phyloP scores from a whole-genome alignment of 345 rosid genomes.

The Sisymbrium altissimum region DNA sequence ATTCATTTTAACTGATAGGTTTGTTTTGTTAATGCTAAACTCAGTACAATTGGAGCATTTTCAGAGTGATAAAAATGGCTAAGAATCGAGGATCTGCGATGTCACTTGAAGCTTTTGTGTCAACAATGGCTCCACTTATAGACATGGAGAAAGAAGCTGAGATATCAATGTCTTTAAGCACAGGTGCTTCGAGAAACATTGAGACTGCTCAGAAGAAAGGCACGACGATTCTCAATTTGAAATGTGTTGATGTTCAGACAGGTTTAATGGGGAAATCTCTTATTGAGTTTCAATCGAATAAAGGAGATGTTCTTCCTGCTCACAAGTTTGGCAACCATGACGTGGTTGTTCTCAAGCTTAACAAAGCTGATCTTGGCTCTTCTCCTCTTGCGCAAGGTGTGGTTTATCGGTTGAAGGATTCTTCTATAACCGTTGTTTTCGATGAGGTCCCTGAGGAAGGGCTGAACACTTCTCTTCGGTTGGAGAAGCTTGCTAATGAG shows the following conservation, averaged over 20 bases:
- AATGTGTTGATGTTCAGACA: constrained; percentile 77
- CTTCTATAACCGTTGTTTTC: constrained; percentile 83
- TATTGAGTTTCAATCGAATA: constrained; percentile 84
- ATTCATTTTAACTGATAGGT: neutral
- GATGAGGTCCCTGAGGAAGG: constrained; percentile 95
- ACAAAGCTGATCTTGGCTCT: constrained; percentile 79
- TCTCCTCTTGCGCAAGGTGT: constrained; percentile 97
- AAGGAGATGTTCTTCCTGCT: constrained; percentile 95
- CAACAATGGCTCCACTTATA: constrained; percentile 62
- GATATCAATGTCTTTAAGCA: constrained; percentile 67
- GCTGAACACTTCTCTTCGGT: constrained; percentile 61
- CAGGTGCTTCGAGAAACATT: constrained; percentile 61
- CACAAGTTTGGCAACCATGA: constrained; percentile 95
- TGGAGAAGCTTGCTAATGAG: constrained; percentile 95
- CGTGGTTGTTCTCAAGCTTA: constrained; percentile 80
- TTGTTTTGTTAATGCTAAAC: neutral
- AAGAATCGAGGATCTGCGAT: too few relatives aligned
- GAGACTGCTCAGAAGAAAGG: constrained; percentile 73
- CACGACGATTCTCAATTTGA: constrained; percentile 68
- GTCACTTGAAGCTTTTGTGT: constrained; percentile 66
- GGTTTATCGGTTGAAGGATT: constrained; percentile 81
- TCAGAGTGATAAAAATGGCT: too few relatives aligned
- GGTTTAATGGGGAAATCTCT: constrained; percentile 91
- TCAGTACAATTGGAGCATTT: too few relatives aligned
- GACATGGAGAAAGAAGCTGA: constrained; percentile 90